phyloP scores from a whole-genome alignment of 2,329 filamentous ascomycete genomes.

The Tolypocladium tundrense region DNA sequence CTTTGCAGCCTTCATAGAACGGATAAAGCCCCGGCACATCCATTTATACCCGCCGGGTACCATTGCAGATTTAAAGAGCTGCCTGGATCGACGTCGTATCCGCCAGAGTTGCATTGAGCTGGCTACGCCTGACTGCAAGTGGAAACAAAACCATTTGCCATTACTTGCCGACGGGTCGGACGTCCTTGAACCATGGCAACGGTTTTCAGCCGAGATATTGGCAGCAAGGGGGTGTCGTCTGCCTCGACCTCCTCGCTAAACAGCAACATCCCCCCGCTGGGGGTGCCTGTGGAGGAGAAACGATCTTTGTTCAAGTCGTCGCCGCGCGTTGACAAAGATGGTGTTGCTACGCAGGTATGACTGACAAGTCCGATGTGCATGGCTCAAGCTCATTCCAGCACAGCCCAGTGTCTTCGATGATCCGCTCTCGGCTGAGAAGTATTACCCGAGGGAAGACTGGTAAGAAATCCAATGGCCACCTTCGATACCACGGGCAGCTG shows the following conservation, averaged over 20 bases:
- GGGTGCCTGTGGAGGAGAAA: slow-evolving; percentile 14
- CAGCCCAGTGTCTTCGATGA: slow-evolving; percentile 28
- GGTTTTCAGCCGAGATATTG: slow-evolving; percentile 1
- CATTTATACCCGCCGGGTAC: background rate
- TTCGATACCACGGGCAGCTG: background rate
- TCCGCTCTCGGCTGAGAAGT: slow-evolving; percentile 21
- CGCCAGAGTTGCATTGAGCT: background rate
- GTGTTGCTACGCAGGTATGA: slow-evolving; percentile 22
- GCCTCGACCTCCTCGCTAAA: slow-evolving; percentile 5
- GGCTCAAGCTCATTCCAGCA: background rate
- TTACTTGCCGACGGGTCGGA: background rate
- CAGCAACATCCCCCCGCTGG: slow-evolving; percentile 15
- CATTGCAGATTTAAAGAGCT: background rate
- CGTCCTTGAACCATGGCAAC: slow-evolving; percentile 3
- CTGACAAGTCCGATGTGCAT: background rate
- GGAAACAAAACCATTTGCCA: background rate
- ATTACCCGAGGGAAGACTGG: slow-evolving; percentile 19
- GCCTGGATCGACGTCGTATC: background rate
- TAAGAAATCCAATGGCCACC: background rate
- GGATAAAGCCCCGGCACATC: background rate
- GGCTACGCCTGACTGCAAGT: background rate
- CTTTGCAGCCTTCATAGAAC: background rate
- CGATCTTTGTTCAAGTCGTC: slow-evolving; percentile 23
- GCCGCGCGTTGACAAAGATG: slow-evolving; percentile 16
- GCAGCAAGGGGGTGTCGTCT: slow-evolving; percentile 1